Percentiles rank a stretch among this genome's conserved stretches.
These are phyloP conservation scores for Aspergillus cavernicola DNA, from an alignment of 495 filamentous ascomycete species.

Conservation along the genomic window DNA sequence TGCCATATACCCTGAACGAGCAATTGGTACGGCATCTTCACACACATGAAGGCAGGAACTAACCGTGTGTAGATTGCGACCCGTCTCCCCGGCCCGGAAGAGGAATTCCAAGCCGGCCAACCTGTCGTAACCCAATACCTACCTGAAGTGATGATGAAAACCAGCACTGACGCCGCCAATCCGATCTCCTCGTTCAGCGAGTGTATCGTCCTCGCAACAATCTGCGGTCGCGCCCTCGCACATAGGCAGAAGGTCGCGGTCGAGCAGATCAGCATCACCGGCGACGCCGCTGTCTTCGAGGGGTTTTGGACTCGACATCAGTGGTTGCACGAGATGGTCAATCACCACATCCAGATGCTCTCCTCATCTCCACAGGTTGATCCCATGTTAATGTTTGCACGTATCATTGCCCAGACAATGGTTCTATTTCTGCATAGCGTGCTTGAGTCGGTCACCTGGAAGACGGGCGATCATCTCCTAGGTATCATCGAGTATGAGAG, in stretches of 20 bases:
- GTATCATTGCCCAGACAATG: slow-evolving; percentile 43
- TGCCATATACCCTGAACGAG: slow-evolving; percentile 49
- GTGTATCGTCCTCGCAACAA: slow-evolving; percentile 44
- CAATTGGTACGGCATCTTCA: slow-evolving; percentile 35
- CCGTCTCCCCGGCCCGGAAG: slow-evolving; percentile 33
- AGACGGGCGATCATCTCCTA: slow-evolving; percentile 20
- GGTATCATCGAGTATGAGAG: slow-evolving; percentile 23
- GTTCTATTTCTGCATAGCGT: slow-evolving; percentile 32
- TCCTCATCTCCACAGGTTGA: slow-evolving; percentile 30
- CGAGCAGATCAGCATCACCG: slow-evolving; percentile 14
- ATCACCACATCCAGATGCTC: slow-evolving; percentile 27
- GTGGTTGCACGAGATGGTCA: slow-evolving; percentile 45
- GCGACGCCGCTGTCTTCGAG: slow-evolving; percentile 15
- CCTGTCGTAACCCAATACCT: slow-evolving; percentile 41
- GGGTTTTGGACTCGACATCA: slow-evolving; percentile 48
- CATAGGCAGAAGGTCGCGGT: slow-evolving; percentile 37
- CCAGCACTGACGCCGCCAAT: neutral
- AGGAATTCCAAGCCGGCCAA: slow-evolving; percentile 49
- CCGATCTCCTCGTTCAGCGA: slow-evolving; percentile 43
- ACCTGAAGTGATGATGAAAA: slow-evolving; percentile 35
- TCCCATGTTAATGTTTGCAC: slow-evolving; percentile 41
- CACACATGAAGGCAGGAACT: neutral
- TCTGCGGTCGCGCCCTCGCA: slow-evolving; percentile 44
- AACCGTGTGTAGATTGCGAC: slow-evolving; percentile 17
- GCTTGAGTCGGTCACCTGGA: slow-evolving; percentile 23